A percentile compares a stretch with the other conserved stretches of the same genome.
Conservation (phyloP, 257 asterid genomes). For the Vinca minor region DNA sequence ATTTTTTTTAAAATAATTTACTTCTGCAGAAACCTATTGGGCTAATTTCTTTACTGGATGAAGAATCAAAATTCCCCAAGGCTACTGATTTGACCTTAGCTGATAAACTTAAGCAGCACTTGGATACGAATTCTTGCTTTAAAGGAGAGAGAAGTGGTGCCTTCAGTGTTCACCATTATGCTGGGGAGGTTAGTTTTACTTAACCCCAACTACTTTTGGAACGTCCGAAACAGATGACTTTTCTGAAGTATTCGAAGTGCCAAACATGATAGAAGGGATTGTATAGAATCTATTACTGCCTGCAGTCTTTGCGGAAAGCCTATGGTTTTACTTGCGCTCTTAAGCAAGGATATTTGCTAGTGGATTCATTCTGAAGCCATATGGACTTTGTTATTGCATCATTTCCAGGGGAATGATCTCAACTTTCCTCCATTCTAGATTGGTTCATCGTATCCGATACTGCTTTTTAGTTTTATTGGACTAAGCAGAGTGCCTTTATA, state of each 20-base stretch:
- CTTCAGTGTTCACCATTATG: slow-evolving; percentile 61
- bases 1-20: too few species aligned
- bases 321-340: too few species aligned
- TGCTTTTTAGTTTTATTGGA: too few species aligned
- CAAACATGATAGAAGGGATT: not conserved
- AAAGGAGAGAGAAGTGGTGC: slow-evolving; percentile 54
- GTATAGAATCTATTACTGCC: too few species aligned
- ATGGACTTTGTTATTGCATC: not conserved
- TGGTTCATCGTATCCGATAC: too few species aligned
- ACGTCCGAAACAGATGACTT: not conserved
- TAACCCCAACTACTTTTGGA: not conserved
- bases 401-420: not conserved
- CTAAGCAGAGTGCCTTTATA: too few species aligned
- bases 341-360: not conserved
- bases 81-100: slow-evolving; percentile 65
- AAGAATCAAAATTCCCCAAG: slow-evolving; percentile 63
- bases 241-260: not conserved
- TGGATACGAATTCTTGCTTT: slow-evolving; percentile 52
- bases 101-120: slow-evolving; percentile 63
- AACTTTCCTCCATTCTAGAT: not conserved
- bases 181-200: slow-evolving; percentile 84
- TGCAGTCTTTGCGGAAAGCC: not conserved
- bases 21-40: slow-evolving; percentile 65
- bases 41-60: slow-evolving; percentile 73
- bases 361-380: not conserved